These are phyloP conservation scores for Helenozyma rhizophorensis DNA, from an alignment of 805 yeast species.

Conservation along the genomic window DNA sequence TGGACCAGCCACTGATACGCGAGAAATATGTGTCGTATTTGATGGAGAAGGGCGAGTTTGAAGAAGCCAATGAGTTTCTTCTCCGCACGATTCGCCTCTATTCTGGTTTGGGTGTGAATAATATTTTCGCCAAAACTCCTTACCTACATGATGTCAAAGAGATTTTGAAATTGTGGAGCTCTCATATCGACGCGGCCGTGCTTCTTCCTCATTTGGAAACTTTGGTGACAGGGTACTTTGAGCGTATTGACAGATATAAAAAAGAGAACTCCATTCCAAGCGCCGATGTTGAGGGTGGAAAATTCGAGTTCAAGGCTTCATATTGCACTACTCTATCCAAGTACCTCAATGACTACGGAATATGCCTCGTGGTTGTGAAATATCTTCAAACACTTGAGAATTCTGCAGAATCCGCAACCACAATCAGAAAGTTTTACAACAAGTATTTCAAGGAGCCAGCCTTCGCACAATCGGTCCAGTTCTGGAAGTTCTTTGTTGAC, in stretches of 20 bases:
- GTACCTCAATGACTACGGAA: constrained; percentile 37
- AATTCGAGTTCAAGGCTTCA: constrained; percentile 8
- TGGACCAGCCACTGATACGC: constrained; percentile 21
- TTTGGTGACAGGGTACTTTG: constrained; percentile 16
- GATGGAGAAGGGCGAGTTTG: constrained; percentile 13
- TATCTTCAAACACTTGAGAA: constrained; percentile 29
- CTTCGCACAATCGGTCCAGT: constrained; percentile 39
- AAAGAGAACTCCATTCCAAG: constrained; percentile 4
- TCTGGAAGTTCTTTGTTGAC: constrained; percentile 56
- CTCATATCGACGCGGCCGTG: constrained; percentile 10
- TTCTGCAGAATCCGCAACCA: constrained; percentile 18
- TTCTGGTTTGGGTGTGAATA: constrained; percentile 13
- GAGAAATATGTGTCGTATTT: constrained; percentile 24
- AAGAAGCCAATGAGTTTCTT: constrained; percentile 23
- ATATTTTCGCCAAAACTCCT: constrained; percentile 14
- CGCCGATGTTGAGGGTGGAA: neutral
- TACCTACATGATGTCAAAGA: constrained; percentile 12
- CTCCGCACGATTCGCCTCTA: constrained; percentile 23
- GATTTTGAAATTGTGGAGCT: constrained; percentile 11
- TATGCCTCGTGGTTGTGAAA: constrained; percentile 26
- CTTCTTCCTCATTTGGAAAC: constrained; percentile 16
- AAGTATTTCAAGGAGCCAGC: constrained; percentile 21
- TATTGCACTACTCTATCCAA: constrained; percentile 20
- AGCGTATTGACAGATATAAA: constrained; percentile 14
- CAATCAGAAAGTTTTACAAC: constrained; percentile 27